Conservation (phyloP, 495 filamentous ascomycete species). For the Penicillium macrosclerotiorum region DNA sequence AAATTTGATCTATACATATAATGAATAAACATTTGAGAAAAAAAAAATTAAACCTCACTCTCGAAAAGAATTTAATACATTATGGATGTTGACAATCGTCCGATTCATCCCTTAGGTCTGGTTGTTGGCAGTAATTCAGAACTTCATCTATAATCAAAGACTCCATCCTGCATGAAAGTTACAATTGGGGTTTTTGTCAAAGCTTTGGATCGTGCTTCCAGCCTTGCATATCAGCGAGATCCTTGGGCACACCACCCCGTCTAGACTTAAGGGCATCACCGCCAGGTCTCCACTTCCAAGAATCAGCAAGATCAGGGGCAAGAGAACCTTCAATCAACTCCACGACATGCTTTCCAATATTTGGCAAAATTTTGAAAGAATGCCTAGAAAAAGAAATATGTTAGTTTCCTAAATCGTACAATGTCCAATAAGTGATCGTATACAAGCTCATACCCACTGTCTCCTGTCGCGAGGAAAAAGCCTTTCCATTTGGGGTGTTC, state of each 20-base stretch:
- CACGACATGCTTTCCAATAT: conserved; percentile 20
- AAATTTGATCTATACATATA: too few species aligned
- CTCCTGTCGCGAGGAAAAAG: conserved; percentile 20
- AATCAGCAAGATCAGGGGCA: conserved; percentile 8
- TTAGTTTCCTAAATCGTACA: background rate
- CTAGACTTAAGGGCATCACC: conserved; percentile 18
- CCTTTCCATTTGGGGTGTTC: conserved; percentile 29
- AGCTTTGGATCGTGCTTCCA: conserved; percentile 20
- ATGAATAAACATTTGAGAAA: too few species aligned
- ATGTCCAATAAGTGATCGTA: too few species aligned
- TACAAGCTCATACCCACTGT: conserved; percentile 22
- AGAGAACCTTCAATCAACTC: conserved; percentile 16
- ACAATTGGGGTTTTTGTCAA: too few species aligned
- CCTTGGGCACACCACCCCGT: conserved; percentile 16
- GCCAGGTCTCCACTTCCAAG: conserved; percentile 21
- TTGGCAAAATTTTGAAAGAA: conserved; percentile 19
- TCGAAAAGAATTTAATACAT: too few species aligned
- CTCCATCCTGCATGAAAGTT: too few species aligned
- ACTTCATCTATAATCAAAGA: too few species aligned
- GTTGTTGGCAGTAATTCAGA: too few species aligned
- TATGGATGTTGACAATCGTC: too few species aligned
- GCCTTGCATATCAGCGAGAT: conserved; percentile 20
- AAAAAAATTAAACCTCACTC: too few species aligned
- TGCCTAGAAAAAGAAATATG: background rate
- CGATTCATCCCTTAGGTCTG: too few species aligned